Evolutionary conservation across 371 early-diverging fungal species (phyloP), one percentile per base, ranked within the genome.

Genomic region (Thermomucor indicae-seudaticae): DNA sequence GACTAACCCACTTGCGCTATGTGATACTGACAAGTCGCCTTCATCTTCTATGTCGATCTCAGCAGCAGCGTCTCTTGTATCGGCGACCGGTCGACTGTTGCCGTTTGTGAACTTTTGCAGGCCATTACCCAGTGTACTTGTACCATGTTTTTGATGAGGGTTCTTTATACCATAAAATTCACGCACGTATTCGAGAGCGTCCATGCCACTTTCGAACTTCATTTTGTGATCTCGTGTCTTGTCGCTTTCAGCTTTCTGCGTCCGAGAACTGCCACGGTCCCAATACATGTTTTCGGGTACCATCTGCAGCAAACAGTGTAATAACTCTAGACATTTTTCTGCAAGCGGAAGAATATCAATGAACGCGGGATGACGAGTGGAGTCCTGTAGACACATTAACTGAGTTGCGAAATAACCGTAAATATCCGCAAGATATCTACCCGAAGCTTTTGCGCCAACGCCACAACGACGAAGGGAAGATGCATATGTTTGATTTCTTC

Each of bases 401-500:
- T 52, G n/a, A 53, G 55, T 2, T n/a, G 6, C 4, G 30, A 29
- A 2, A 37, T 53, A 14, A 6, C 25, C 11, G 20, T 23, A n/a
- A 5, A 6, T 45, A 8, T 34, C 44, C 47, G 43, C 32, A 46
- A 29, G 1, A 44, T 4, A 8, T 28, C 46, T 60, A 75, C 75
- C 60, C 86, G 72, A 6, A 83, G 63, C 42, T 74, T 79, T 39
- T 74, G 72, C 14, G 84, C 53, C 7, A 88, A 43, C 1, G 78
- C 70, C 17, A 81, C 76, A 29, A 91, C 47, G 14, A 90, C 73
- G 54, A 91, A 64, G 0, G 93, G 92, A 10, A 91, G 62, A 56
- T 94, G 93, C 41, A 90, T 73, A 14, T 86, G 85, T 40, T 76
- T 70, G 29, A 83, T 83, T 41, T 93, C 93, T 23, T 93, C 91